phyloP scores from a whole-genome alignment of 1,284 basidiomycete genomes.

The Ceratobasidium theobromae region DNA sequence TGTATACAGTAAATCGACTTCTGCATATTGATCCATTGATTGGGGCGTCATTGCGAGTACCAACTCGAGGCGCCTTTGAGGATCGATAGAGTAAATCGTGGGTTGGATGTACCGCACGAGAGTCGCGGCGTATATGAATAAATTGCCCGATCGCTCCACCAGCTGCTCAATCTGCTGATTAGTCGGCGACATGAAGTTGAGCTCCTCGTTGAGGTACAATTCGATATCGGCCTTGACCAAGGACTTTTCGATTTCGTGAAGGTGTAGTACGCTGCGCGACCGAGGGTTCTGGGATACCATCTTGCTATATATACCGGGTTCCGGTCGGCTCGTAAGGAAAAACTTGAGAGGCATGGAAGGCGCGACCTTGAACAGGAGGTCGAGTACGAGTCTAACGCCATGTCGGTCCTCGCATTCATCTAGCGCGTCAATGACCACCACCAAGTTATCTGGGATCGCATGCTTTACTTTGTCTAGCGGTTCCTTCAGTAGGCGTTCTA shows the following conservation, averaged over 20 bases:
- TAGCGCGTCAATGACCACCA: background rate
- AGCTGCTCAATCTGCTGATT: background rate
- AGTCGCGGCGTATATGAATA: conserved; percentile 20
- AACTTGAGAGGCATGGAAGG: background rate
- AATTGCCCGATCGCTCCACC: background rate
- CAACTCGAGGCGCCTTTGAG: background rate
- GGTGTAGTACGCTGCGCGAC: background rate
- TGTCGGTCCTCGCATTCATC: no score
- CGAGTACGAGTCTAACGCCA: background rate
- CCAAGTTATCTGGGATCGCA: background rate
- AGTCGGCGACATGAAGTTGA: background rate
- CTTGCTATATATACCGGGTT: background rate
- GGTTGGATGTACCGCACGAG: background rate
- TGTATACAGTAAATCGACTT: background rate
- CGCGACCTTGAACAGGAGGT: background rate
- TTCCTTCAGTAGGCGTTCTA: background rate
- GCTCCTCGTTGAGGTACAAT: background rate
- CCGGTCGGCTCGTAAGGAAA: no score
- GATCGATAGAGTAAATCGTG: no score
- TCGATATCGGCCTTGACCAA: background rate
- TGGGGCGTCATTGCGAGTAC: background rate
- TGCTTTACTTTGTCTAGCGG: background rate
- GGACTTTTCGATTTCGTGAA: no score
- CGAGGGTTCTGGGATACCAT: background rate
- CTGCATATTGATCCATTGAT: background rate